Evolutionary conservation across 2,329 filamentous ascomycete species (phyloP), one percentile per base, ranked within the genome.

Genomic region (Cephalotrichum gorgonifer): DNA sequence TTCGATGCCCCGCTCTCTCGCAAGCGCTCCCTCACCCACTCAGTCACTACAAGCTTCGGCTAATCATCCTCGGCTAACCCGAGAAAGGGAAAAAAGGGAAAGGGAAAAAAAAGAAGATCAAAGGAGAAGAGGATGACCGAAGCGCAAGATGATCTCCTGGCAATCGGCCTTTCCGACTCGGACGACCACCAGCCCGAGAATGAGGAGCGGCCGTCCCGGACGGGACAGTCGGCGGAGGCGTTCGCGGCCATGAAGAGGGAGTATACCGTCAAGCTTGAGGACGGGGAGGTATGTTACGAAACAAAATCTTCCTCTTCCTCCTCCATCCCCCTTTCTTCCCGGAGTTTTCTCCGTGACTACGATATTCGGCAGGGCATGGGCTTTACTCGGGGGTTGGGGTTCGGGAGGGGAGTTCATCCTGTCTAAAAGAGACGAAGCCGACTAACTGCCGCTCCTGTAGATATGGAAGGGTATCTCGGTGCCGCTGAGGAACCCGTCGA

Each of bases 211-310:
- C 50, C 48, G 27, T 50, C 54, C 20, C 62, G 68, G 15, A 71
- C 64, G 9, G 60, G 56, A 17, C 75, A 78, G 57, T 69, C 75
- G 0, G 74, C 78, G 51, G 69, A 67, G 15, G 68, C 69, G 2
- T 79, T 76, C 54, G 68, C 68, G 52, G 63, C 60, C 5, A 63
- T 79, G 3, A 71, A 68, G 57, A 59, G 56, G 4, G 60, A 56
- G 1, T 80, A 79, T 51, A 55, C 54, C 15, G 64, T 64, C 22
- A 78, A 75, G 54, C 56, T 77, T 33, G 74, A 79, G 56, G 75
- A 79, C 52, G 76, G 76, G 51, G 64, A 79, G 54, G 76, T 78
- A 31, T 17, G 25, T 30, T 44, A 23, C 8, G 11, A 9, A 33
- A 31, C 17, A 7, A 14, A 33, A 28, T 15, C 23, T 22, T 8